Conservation (phyloP, 768 basidiomycete genomes). For the Cystofilobasidium bisporidii region DNA sequence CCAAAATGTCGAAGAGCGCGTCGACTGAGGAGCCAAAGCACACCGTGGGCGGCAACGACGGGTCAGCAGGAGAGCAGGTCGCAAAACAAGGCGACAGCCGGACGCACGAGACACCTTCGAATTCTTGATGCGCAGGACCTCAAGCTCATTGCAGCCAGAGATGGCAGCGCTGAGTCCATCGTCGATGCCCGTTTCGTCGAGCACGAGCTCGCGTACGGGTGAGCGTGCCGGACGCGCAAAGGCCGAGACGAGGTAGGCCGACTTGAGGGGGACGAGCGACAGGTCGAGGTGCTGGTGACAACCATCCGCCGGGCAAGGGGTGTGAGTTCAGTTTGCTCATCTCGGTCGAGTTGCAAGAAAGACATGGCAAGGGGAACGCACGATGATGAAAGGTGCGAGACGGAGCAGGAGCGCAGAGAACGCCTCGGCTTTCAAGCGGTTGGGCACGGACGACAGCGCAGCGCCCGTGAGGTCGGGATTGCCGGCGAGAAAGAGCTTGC, state of each 20-base stretch:
- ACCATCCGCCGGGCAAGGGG: no score
- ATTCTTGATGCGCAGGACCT: slow-evolving; percentile 2
- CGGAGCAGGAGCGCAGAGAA: not conserved
- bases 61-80: no score
- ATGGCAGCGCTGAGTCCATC: not conserved
- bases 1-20: not conserved
- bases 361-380: no score
- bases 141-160: not conserved
- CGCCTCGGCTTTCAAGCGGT: not conserved
- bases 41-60: no score
- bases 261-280: not conserved
- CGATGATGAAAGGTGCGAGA: not conserved
- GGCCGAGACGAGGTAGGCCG: not conserved
- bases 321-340: no score
- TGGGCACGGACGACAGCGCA: not conserved
- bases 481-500: not conserved
- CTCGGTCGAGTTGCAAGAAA: no score
- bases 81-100: not conserved
- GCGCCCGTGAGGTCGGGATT: not conserved
- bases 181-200: slow-evolving; percentile 1
- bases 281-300: not conserved
- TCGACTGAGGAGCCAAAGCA: not conserved
- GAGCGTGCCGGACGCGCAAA: not conserved
- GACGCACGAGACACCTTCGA: not conserved
- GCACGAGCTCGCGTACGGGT: not conserved